phyloP scores from a whole-genome alignment of 148 eudicot species.

The Rhododendron ovatum region DNA sequence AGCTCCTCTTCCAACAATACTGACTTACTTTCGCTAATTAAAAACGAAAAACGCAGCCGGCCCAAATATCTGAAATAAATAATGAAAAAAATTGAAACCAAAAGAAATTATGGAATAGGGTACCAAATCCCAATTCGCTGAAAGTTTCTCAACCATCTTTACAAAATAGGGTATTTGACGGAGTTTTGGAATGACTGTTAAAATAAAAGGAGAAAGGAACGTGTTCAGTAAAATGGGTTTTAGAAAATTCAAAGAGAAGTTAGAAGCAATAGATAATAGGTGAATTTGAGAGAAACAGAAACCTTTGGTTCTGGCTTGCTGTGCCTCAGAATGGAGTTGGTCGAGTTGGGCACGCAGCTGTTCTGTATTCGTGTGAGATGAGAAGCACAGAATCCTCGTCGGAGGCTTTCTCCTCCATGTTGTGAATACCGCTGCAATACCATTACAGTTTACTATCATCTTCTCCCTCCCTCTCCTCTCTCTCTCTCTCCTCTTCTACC shows the following conservation, averaged over 20 bases:
- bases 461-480: background rate
- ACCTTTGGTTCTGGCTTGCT: slow-evolving; percentile 39
- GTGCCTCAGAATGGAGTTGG: slow-evolving; percentile 45
- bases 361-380: slow-evolving; percentile 17
- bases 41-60: background rate
- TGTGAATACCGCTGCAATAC: background rate
- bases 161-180: background rate
- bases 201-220: background rate
- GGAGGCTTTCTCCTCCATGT: background rate
- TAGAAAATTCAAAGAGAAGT: background rate
- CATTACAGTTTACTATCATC: slow-evolving; percentile 6
- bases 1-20: background rate
- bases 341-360: slow-evolving; percentile 46
- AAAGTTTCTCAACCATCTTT: background rate
- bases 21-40: background rate
- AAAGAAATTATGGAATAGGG: background rate
- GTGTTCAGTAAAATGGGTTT: background rate
- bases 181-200: background rate
- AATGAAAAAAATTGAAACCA: background rate
- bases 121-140: background rate
- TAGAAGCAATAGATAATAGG: background rate
- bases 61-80: background rate
- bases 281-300: background rate
- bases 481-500: background rate
- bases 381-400: slow-evolving; percentile 15